These are phyloP conservation scores for Crucibulum laeve DNA, from an alignment of 768 basidiomycete genomes.

Conservation along the genomic window DNA sequence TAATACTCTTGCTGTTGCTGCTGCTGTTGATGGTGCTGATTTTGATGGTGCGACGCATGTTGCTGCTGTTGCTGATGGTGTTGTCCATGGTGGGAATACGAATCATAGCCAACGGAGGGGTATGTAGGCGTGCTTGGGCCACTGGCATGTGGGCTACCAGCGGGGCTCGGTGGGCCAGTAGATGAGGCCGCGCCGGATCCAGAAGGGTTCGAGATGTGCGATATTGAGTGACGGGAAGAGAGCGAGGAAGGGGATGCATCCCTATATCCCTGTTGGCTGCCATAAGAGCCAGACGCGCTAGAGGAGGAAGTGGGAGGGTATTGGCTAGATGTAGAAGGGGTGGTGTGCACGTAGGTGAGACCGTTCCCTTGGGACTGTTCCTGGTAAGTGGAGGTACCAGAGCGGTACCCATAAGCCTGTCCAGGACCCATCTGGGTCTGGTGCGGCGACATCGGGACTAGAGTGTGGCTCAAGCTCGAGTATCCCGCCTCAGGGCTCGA, in stretches of 20 bases:
- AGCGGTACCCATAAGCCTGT: slow-evolving; percentile 31
- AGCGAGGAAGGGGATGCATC: slow-evolving; percentile 26
- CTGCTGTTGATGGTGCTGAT: background rate
- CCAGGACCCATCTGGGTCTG: slow-evolving; percentile 9
- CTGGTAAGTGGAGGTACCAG: slow-evolving; percentile 39
- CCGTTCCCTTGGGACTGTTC: slow-evolving; percentile 33
- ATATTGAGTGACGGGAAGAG: slow-evolving; percentile 55
- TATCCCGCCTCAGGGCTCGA: slow-evolving; percentile 38
- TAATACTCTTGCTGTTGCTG: slow-evolving; percentile 18
- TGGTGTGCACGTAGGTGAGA: slow-evolving; percentile 34
- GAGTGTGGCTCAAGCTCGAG: slow-evolving; percentile 25
- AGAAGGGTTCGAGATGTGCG: slow-evolving; percentile 53
- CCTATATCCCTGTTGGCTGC: slow-evolving; percentile 12
- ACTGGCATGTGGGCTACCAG: slow-evolving; percentile 39
- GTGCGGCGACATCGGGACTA: slow-evolving; percentile 19
- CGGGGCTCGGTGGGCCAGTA: slow-evolving; percentile 43
- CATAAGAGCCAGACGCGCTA: slow-evolving; percentile 20
- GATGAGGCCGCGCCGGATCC: slow-evolving; percentile 32
- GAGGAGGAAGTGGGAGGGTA: slow-evolving; percentile 28
- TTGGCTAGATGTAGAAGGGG: slow-evolving; percentile 21
- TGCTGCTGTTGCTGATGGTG: slow-evolving; percentile 26
- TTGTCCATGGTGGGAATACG: slow-evolving; percentile 42
- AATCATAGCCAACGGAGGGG: no score
- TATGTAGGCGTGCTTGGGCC: slow-evolving; percentile 42
- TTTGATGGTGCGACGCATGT: background rate